These are phyloP conservation scores for Globisporangium orthogonon DNA, from an alignment of 352 stramenopile species.

Conservation along the genomic window DNA sequence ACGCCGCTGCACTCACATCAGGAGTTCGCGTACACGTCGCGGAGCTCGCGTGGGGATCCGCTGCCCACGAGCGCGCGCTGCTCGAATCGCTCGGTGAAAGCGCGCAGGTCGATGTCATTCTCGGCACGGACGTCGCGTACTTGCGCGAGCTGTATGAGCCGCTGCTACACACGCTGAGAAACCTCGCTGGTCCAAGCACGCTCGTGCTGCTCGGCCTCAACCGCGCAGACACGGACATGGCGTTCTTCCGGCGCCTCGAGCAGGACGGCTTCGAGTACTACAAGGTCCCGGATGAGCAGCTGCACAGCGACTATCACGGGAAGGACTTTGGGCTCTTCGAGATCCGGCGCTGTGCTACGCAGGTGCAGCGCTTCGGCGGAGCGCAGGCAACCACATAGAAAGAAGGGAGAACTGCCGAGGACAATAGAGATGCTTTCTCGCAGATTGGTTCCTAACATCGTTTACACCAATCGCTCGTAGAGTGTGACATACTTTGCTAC, in stretches of 20 bases:
- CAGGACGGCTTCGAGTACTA: slow-evolving; percentile 76
- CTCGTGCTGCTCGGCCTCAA: slow-evolving; percentile 73
- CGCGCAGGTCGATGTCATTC: slow-evolving; percentile 53
- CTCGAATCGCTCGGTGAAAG: slow-evolving; percentile 16
- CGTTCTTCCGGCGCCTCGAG: slow-evolving; percentile 69
- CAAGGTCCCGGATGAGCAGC: slow-evolving; percentile 60
- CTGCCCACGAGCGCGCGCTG: slow-evolving; percentile 35
- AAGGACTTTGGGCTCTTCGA: slow-evolving; percentile 82
- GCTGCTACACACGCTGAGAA: slow-evolving; percentile 52
- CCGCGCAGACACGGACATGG: slow-evolving; percentile 49
- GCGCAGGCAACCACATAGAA: neutral
- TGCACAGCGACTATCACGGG: slow-evolving; percentile 47
- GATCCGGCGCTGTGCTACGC: slow-evolving; percentile 20
- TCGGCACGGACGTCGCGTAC: slow-evolving; percentile 82
- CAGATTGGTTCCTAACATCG: neutral
- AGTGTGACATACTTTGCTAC: slow-evolving; percentile 29
- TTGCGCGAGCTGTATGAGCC: slow-evolving; percentile 67
- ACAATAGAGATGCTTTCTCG: neutral
- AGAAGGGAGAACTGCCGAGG: neutral
- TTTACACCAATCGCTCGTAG: slow-evolving; percentile 26
- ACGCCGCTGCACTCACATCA: slow-evolving; percentile 18
- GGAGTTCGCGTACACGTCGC: slow-evolving; percentile 40
- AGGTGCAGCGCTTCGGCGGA: slow-evolving; percentile 9
- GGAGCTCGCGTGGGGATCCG: slow-evolving; percentile 54
- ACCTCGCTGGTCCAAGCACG: slow-evolving; percentile 31